Evolutionary conservation across 176 grass and related monocot species (phyloP).

Genomic region (Lolium rigidum): DNA sequence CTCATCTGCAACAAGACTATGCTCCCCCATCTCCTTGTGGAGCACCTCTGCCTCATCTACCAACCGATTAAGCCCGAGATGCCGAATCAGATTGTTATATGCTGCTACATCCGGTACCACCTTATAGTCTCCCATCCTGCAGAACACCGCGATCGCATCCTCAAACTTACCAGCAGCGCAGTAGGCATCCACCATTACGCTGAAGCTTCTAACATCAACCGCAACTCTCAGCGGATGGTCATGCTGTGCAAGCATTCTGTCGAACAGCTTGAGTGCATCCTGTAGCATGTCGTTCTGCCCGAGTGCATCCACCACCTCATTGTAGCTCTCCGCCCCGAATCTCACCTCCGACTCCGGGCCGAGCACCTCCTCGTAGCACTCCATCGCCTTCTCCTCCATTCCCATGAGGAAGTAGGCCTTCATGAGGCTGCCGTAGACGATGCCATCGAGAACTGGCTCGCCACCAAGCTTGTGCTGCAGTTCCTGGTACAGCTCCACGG

Average conservation of each 20-base stretch:
- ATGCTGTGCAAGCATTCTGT: constrained; percentile 81
- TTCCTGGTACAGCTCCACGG: constrained; percentile 64
- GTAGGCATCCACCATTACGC: constrained; percentile 77
- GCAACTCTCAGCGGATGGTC: constrained; percentile 60
- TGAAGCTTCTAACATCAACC: constrained; percentile 71
- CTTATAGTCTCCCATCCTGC: constrained; percentile 69
- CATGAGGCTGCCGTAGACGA: constrained; percentile 82
- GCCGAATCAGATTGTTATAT: constrained; percentile 83
- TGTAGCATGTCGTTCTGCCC: constrained; percentile 71
- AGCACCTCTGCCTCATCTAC: constrained; percentile 56
- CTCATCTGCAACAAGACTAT: constrained; percentile 45
- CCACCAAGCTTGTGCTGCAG: constrained; percentile 65
- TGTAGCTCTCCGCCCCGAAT: constrained; percentile 64
- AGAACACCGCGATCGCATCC: constrained; percentile 62
- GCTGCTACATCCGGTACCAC: constrained; percentile 54
- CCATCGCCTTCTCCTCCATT: constrained; percentile 77
- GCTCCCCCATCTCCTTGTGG: constrained; percentile 60
- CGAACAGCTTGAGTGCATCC: constrained; percentile 67
- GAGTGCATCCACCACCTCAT: constrained; percentile 53
- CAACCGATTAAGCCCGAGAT: constrained; percentile 53
- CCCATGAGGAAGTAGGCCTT: constrained; percentile 74
- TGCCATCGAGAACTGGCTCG: constrained; percentile 53
- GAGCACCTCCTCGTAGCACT: constrained; percentile 52
- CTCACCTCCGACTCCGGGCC: constrained; percentile 52
- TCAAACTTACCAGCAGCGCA: constrained; percentile 64